A percentile compares a stretch with the other conserved stretches of the same genome.
These are phyloP conservation scores for Nitzschia sp. DNA, from an alignment of 108 stramenopile genomes.

Conservation along the genomic window DNA sequence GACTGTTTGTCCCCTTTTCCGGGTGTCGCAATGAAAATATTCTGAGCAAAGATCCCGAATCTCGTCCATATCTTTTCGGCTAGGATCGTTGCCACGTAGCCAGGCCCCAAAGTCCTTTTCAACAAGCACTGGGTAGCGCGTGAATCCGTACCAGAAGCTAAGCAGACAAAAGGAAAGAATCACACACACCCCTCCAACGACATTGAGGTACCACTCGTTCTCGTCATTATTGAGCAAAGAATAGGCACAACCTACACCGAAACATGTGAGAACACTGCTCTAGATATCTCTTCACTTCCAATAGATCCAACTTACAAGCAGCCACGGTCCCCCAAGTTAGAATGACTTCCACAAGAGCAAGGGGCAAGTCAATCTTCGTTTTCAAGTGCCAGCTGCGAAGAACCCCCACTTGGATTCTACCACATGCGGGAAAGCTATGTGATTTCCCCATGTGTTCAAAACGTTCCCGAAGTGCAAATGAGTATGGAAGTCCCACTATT, in stretches of 20 bases:
- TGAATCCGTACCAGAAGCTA: conserved; percentile 17
- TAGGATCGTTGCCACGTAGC: neutral
- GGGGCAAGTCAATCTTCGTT: neutral
- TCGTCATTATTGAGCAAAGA: neutral
- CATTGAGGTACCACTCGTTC: conserved; percentile 2
- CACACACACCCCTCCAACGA: conserved; percentile 10
- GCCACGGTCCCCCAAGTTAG: conserved; percentile 8
- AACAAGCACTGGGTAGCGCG: conserved; percentile 4
- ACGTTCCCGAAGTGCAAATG: neutral
- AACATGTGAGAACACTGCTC: neutral
- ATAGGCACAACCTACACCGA: conserved; percentile 6
- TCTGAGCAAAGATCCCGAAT: conserved; percentile 15
- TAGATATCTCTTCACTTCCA: neutral
- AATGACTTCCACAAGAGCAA: neutral
- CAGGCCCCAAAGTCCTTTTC: conserved; percentile 1
- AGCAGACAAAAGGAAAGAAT: conserved; percentile 3
- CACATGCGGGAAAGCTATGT: neutral
- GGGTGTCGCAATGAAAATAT: neutral
- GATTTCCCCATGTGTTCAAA: neutral
- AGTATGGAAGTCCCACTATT: conserved; percentile 8
- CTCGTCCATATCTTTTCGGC: conserved; percentile 11
- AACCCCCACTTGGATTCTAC: neutral
- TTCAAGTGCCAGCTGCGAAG: conserved; percentile 18
- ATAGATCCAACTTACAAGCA: conserved; percentile 1
- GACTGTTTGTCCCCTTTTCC: neutral